Evolutionary conservation across 805 yeast genomes (phyloP).

Genomic region (Metschnikowia lunata): DNA sequence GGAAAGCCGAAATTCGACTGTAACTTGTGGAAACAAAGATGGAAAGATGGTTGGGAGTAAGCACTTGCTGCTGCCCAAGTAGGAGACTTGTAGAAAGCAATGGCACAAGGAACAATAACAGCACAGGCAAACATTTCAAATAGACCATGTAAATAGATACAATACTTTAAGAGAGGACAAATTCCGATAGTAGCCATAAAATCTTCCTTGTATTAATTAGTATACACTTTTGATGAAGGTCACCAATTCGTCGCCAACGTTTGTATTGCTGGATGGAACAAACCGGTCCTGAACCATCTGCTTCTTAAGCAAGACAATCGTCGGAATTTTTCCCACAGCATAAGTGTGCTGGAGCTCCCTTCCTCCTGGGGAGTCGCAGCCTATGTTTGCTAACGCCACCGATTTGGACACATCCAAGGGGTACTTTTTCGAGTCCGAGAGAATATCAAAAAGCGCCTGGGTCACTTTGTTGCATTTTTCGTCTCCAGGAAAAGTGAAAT

Average conservation of each 20-base stretch:
- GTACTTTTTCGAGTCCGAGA: constrained; percentile 20
- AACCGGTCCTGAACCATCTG: constrained; percentile 48
- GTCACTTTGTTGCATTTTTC: constrained; percentile 58
- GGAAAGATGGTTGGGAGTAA: constrained; percentile 93
- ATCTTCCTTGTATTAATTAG: not conserved
- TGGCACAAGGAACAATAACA: no score
- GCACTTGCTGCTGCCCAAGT: not conserved
- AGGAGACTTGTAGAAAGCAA: no score
- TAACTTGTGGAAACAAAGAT: constrained; percentile 83
- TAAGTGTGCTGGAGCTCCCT: constrained; percentile 56
- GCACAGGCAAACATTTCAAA: no score
- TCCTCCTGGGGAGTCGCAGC: constrained; percentile 63
- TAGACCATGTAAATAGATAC: not conserved
- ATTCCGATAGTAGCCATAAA: no score
- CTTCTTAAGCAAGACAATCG: constrained; percentile 61
- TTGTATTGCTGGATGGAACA: constrained; percentile 18
- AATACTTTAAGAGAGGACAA: no score
- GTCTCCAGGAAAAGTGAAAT: constrained; percentile 70
- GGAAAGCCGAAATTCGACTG: constrained; percentile 89
- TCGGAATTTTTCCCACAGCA: constrained; percentile 54
- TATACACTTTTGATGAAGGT: constrained; percentile 28
- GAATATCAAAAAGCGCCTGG: constrained; percentile 47
- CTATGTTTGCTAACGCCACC: constrained; percentile 66
- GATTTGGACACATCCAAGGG: constrained; percentile 34
- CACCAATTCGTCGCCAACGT: constrained; percentile 27